Conservation (phyloP, 352 stramenopile genomes). For the Aphanomyces euteiches region DNA sequence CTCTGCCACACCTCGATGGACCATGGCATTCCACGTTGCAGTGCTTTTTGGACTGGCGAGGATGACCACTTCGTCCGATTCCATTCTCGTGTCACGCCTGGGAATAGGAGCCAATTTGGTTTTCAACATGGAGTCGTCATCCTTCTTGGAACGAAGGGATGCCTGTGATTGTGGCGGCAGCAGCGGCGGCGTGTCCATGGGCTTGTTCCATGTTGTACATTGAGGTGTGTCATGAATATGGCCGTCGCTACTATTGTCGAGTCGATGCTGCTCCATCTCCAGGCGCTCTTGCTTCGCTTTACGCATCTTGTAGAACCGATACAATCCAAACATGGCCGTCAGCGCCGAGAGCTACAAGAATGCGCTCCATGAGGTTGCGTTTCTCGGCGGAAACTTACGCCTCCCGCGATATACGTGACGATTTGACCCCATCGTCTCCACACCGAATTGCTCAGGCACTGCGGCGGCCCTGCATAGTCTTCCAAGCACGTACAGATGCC, state of each 20-base stretch:
- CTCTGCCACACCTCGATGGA: no score
- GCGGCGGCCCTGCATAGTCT: slow-evolving; percentile 14
- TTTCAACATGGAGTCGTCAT: no score
- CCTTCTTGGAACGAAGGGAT: no score
- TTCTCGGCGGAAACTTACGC: slow-evolving; percentile 1
- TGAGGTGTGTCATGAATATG: neutral
- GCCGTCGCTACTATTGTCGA: slow-evolving; percentile 6
- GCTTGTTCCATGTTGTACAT: no score
- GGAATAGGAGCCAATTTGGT: no score
- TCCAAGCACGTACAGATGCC: slow-evolving; percentile 23
- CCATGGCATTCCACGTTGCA: no score
- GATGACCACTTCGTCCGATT: no score
- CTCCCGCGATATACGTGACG: slow-evolving; percentile 25
- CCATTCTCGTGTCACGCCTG: no score
- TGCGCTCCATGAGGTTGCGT: neutral
- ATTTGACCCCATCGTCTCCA: slow-evolving; percentile 30
- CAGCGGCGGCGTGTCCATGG: no score
- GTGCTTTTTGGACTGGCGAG: no score
- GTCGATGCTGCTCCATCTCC: no score
- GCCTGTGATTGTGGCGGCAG: no score
- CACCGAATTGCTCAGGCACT: slow-evolving; percentile 14
- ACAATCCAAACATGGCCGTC: slow-evolving; percentile 28
- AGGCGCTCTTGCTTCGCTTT: slow-evolving; percentile 5
- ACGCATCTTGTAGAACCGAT: slow-evolving; percentile 24
- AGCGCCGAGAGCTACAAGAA: slow-evolving; percentile 20